These are phyloP conservation scores for Tilletia setariae DNA, from an alignment of 1,284 basidiomycete genomes.

Conservation along the genomic window DNA sequence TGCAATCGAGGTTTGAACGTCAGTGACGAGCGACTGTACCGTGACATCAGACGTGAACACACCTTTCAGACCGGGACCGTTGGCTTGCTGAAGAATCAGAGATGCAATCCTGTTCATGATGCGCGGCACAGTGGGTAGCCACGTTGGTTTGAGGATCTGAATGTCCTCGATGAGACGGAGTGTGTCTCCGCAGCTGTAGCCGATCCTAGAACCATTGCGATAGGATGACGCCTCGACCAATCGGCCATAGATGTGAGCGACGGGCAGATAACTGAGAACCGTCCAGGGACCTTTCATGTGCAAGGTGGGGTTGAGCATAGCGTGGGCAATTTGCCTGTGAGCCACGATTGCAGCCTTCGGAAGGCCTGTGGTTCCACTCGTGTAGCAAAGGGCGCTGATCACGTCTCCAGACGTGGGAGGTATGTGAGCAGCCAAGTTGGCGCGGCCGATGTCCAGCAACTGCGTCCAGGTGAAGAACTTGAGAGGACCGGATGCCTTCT, in stretches of 20 bases:
- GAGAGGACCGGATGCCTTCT: slow-evolving; percentile 32
- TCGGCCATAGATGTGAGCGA: slow-evolving; percentile 71
- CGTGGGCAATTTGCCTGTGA: slow-evolving; percentile 68
- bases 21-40: not conserved
- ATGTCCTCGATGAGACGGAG: slow-evolving; percentile 83
- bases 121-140: slow-evolving; percentile 58
- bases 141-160: slow-evolving; percentile 72
- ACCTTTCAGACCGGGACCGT: slow-evolving; percentile 80
- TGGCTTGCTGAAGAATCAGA: slow-evolving; percentile 69
- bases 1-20: not conserved
- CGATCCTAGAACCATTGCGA: slow-evolving; percentile 64
- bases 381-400: slow-evolving; percentile 79
- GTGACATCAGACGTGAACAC: not conserved
- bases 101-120: slow-evolving; percentile 71
- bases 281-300: slow-evolving; percentile 32
- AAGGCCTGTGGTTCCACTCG: slow-evolving; percentile 65
- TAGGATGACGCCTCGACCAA: slow-evolving; percentile 43
- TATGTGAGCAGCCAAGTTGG: slow-evolving; percentile 63
- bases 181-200: slow-evolving; percentile 87
- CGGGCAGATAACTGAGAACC: slow-evolving; percentile 71
- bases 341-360: slow-evolving; percentile 71
- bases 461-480: slow-evolving; percentile 42
- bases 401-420: slow-evolving; percentile 62
- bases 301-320: slow-evolving; percentile 57
- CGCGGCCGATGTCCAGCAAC: slow-evolving; percentile 42